Evolutionary conservation across 1,139 yeast genomes (phyloP).

Genomic region (Debaryomyces sp.): DNA sequence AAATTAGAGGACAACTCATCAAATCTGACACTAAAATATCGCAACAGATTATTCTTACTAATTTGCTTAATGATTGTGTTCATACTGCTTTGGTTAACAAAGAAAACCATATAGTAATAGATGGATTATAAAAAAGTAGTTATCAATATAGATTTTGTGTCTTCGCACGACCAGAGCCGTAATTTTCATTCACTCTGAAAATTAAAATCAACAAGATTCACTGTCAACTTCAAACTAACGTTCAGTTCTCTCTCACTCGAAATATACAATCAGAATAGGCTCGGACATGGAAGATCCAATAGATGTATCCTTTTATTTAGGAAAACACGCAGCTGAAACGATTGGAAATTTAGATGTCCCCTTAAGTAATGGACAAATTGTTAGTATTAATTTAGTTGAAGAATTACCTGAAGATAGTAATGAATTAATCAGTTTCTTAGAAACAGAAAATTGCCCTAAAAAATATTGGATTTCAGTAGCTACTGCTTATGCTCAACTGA

Average conservation of each 20-base stretch:
- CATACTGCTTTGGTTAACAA: background rate
- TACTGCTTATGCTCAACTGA: conserved; percentile 71
- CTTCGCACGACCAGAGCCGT: background rate
- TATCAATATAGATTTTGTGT: background rate
- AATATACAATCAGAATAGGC: conserved; percentile 2
- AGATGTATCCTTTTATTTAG: conserved; percentile 45
- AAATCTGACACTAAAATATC: background rate
- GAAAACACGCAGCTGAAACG: conserved; percentile 34
- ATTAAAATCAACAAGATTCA: conserved; percentile 1
- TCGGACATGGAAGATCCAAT: conserved; percentile 31
- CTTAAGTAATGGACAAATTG: conserved; percentile 69
- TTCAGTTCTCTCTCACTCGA: background rate
- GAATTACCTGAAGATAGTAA: conserved; percentile 90
- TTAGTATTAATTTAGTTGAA: conserved; percentile 61
- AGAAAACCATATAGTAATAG: background rate
- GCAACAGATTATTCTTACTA: background rate
- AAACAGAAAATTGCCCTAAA: conserved; percentile 74
- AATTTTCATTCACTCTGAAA: conserved; percentile 5
- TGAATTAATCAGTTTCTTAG: conserved; percentile 75
- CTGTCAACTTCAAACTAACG: background rate
- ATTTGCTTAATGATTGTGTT: background rate
- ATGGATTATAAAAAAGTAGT: background rate
- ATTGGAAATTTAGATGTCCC: conserved; percentile 61
- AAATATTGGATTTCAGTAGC: conserved; percentile 87
- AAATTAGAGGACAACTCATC: background rate